Evolutionary conservation across 345 rosid genomes (phyloP).

Genomic region (Salix exigua): DNA sequence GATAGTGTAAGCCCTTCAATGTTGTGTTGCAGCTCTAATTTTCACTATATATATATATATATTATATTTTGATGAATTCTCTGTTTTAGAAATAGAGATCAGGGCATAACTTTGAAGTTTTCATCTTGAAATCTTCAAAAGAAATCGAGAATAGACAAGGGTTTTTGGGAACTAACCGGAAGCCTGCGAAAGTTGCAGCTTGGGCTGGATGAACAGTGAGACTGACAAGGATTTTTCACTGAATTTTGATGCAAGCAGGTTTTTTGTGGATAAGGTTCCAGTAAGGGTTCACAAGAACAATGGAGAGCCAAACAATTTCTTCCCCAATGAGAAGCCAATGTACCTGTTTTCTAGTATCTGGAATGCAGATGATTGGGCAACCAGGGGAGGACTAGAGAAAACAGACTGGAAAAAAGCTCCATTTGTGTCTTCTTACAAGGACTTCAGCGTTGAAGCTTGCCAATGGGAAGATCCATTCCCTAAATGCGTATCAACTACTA

Average conservation of each 20-base stretch:
- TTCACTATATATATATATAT: neutral
- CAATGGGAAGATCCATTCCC: conserved; percentile 95
- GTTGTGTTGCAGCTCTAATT: no score
- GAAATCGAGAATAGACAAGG: neutral
- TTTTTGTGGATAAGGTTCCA: conserved; percentile 73
- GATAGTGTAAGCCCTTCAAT: conserved; percentile 49
- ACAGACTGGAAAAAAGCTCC: conserved; percentile 89
- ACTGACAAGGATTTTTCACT: neutral
- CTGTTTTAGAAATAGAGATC: no score
- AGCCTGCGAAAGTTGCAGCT: neutral
- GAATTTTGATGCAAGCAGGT: conserved; percentile 38
- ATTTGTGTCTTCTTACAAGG: conserved; percentile 83
- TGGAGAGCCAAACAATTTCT: conserved; percentile 70
- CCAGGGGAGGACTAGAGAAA: conserved; percentile 91
- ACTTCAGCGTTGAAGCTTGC: conserved; percentile 78
- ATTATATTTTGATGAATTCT: neutral
- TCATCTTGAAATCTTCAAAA: neutral
- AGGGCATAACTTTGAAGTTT: neutral
- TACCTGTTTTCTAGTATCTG: conserved; percentile 92
- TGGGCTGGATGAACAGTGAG: no score
- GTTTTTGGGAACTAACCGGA: no score
- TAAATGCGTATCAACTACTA: conserved; percentile 76
- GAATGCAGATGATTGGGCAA: conserved; percentile 99
- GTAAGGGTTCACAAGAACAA: conserved; percentile 80
- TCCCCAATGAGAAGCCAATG: conserved; percentile 95